Evolutionary conservation across 2,329 filamentous ascomycete species (phyloP).

Genomic region (Botrytis cinerea): DNA sequence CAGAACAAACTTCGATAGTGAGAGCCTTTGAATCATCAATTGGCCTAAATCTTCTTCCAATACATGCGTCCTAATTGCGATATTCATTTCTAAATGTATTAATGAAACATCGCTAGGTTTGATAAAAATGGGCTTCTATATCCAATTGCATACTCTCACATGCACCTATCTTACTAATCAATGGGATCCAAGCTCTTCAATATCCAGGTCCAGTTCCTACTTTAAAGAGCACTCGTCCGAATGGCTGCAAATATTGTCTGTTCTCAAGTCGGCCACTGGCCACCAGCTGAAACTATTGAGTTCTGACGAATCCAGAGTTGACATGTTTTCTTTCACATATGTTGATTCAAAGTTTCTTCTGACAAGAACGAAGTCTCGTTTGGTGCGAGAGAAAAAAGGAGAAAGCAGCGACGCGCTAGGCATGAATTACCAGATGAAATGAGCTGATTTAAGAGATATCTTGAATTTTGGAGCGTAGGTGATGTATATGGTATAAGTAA

Average conservation of each 20-base stretch:
- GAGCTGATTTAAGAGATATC: neutral
- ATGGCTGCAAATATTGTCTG: no score
- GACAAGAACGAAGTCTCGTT: neutral
- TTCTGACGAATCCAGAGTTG: neutral
- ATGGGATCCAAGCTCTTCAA: no score
- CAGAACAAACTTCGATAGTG: no score
- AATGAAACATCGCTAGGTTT: neutral
- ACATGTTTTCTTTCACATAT: neutral
- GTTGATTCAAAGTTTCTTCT: neutral
- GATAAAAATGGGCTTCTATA: neutral
- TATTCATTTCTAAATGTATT: neutral
- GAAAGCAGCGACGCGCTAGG: neutral
- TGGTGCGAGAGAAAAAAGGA: neutral
- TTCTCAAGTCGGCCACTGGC: no score
- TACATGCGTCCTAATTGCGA: neutral
- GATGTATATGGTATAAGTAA: neutral
- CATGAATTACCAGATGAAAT: neutral
- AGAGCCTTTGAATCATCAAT: neutral
- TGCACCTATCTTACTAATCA: no score
- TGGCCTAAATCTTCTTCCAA: neutral
- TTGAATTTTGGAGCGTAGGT: neutral
- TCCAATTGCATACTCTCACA: fast-evolving
- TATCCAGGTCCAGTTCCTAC: no score
- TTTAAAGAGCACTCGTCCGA: no score
- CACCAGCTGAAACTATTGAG: no score